Conservation (phyloP, 2,329 filamentous ascomycete genomes). For the Dactylellina haptotyla region DNA sequence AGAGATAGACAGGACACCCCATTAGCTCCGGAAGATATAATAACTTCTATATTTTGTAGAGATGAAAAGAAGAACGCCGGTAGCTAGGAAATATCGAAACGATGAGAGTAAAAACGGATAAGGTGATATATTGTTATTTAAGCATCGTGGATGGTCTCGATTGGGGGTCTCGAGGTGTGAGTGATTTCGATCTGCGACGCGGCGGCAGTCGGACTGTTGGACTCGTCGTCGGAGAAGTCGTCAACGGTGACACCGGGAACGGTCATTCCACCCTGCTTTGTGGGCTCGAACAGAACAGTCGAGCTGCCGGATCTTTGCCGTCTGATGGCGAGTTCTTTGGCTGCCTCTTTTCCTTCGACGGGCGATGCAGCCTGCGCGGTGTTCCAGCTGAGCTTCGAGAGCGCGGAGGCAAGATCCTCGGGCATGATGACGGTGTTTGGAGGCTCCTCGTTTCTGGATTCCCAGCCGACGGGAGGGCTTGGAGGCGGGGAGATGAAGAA, state of each 20-base stretch:
- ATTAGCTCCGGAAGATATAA: slow-evolving; percentile 36
- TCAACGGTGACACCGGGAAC: slow-evolving; percentile 74
- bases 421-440: slow-evolving; percentile 77
- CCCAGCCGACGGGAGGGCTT: slow-evolving; percentile 75
- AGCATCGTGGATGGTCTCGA: slow-evolving; percentile 69
- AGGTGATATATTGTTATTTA: slow-evolving; percentile 16
- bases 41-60: slow-evolving; percentile 10
- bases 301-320: slow-evolving; percentile 70
- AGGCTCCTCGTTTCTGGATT: slow-evolving; percentile 74
- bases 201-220: slow-evolving; percentile 66
- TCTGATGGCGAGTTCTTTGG: slow-evolving; percentile 58
- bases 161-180: slow-evolving; percentile 71
- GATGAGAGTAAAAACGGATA: background rate
- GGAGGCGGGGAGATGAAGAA: slow-evolving; percentile 79
- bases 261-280: slow-evolving; percentile 67
- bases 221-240: slow-evolving; percentile 68
- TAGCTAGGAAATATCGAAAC: slow-evolving; percentile 2
- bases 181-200: slow-evolving; percentile 62
- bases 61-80: slow-evolving; percentile 24
- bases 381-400: slow-evolving; percentile 67
- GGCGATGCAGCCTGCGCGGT: slow-evolving; percentile 41
- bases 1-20: slow-evolving; percentile 10
- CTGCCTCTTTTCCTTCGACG: slow-evolving; percentile 61
- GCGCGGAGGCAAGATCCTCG: slow-evolving; percentile 74
- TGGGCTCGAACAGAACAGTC: slow-evolving; percentile 73